Evolutionary conservation across 2,329 filamentous ascomycete species (phyloP), one percentile per base, ranked within the genome.

Genomic region (Aureobasidium sp.): DNA sequence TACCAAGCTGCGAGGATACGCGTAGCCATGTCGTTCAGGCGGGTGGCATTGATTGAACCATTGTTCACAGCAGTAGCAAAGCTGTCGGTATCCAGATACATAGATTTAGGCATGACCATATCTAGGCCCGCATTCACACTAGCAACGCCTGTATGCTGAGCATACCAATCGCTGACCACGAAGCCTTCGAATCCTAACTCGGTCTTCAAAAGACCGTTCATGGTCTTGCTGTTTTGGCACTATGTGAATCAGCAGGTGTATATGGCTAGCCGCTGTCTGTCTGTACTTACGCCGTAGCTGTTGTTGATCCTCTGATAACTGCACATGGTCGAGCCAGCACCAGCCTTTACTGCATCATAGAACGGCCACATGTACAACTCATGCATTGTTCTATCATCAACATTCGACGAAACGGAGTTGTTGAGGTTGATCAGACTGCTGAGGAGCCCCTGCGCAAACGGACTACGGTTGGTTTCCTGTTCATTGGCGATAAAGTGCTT

Each of bases 291-390:
- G 76, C 17, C 53, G 68, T 82, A 86, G 12, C 79, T 82, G 57
- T 81, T 80, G 67, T 88, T 86, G 64, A 87, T 70, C 64, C 83
- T 82, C 64, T 86, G 84, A 68, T 88, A 88, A 16, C 80, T 82
- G 69, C 85, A 88, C 85, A 88, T 88, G 39, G 85, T 69, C 2
- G 78, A 76, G 1, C 79, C 81, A 2, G 83, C 81, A 38, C 83
- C 82, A 21, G 84, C 79, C 58, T 76, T 76, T 22, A 88, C 78
- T 1, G 84, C 80, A 62, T 88, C 83, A 2, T 81, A 81, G 60
- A 86, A 88, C 1, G 84, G 83, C 78, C 56, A 62, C 25, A 62
- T 35, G 47, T 61, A 61, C 19, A 62, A 52, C 56, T 63, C 61
- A 27, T 63, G 61, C 53, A 60, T 58, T 6, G 55, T 57, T 14